These are phyloP conservation scores for Phytophthora palmivora DNA, from an alignment of 352 stramenopile genomes.

Conservation along the genomic window DNA sequence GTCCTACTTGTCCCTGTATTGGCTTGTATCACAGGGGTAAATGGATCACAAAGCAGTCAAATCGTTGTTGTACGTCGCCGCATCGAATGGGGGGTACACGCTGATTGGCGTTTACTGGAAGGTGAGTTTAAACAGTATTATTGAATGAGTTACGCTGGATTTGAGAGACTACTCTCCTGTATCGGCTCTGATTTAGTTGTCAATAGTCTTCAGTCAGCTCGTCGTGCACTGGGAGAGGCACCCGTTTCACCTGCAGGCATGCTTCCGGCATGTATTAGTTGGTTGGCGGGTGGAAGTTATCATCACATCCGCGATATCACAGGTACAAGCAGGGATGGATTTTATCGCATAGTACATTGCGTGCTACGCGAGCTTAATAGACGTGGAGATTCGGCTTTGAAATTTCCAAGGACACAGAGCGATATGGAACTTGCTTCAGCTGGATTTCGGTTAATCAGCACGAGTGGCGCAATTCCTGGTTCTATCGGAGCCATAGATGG, in stretches of 20 bases:
- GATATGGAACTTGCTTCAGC: slow-evolving; percentile 1
- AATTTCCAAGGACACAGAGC: neutral
- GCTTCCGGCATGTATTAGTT: slow-evolving; percentile 6
- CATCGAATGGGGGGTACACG: no score
- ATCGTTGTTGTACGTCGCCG: no score
- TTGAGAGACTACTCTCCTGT: neutral
- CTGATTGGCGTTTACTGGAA: no score
- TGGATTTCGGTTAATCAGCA: slow-evolving; percentile 1
- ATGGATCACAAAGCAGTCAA: slow-evolving; percentile 5
- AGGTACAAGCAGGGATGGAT: neutral
- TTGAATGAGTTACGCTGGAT: no score
- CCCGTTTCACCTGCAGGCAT: no score
- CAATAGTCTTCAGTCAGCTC: slow-evolving; percentile 4
- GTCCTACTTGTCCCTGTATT: no score
- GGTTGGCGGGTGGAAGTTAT: slow-evolving; percentile 19
- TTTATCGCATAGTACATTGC: slow-evolving; percentile 10
- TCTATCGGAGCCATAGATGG: slow-evolving; percentile 22
- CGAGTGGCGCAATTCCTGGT: neutral
- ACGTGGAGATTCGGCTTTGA: neutral
- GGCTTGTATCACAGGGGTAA: no score
- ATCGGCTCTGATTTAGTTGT: slow-evolving; percentile 1
- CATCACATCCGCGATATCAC: slow-evolving; percentile 17
- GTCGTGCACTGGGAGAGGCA: slow-evolving; percentile 8
- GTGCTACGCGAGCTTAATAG: neutral
- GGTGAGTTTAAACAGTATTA: no score